Evolutionary conservation across 805 yeast genomes (phyloP).

Genomic region (Cyberlindnera veronae): DNA sequence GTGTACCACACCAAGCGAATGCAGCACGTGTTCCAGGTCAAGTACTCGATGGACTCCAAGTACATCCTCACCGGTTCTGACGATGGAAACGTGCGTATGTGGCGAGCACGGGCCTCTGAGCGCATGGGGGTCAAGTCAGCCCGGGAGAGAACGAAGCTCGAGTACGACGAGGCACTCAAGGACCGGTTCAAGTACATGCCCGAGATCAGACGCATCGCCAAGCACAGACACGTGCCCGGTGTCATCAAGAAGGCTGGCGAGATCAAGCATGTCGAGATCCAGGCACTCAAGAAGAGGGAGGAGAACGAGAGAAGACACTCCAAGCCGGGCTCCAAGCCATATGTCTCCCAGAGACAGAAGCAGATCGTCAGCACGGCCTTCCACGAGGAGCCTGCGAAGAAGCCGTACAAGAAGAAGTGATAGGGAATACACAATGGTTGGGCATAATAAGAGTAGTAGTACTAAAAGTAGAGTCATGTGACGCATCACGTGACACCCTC

Average conservation of each 20-base stretch:
- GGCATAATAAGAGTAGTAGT: too few relatives aligned
- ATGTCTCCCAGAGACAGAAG: slow-evolving; percentile 72
- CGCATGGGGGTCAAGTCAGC: slow-evolving; percentile 78
- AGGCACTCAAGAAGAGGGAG: slow-evolving; percentile 74
- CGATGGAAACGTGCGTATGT: slow-evolving; percentile 90
- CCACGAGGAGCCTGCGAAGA: slow-evolving; percentile 41
- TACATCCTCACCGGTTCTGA: slow-evolving; percentile 90
- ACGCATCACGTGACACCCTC: too few relatives aligned
- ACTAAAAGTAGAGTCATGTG: too few relatives aligned
- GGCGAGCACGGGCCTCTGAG: slow-evolving; percentile 88
- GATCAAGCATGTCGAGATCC: slow-evolving; percentile 71
- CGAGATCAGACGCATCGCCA: slow-evolving; percentile 81
- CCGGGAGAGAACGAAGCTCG: slow-evolving; percentile 75
- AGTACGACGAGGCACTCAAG: slow-evolving; percentile 87
- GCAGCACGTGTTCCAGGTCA: slow-evolving; percentile 88
- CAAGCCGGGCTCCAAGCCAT: slow-evolving; percentile 56
- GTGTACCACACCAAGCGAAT: slow-evolving; percentile 95
- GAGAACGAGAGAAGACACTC: slow-evolving; percentile 78
- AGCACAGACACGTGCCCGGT: slow-evolving; percentile 89
- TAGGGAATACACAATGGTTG: too few relatives aligned
- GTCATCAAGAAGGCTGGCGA: slow-evolving; percentile 87
- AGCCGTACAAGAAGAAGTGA: slow-evolving; percentile 3
- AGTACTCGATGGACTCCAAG: slow-evolving; percentile 84
- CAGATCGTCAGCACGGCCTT: slow-evolving; percentile 83
- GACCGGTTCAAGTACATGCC: slow-evolving; percentile 96